Evolutionary conservation across 257 asterid genomes (phyloP).

Genomic region (Nyctanthes arbortristis): DNA sequence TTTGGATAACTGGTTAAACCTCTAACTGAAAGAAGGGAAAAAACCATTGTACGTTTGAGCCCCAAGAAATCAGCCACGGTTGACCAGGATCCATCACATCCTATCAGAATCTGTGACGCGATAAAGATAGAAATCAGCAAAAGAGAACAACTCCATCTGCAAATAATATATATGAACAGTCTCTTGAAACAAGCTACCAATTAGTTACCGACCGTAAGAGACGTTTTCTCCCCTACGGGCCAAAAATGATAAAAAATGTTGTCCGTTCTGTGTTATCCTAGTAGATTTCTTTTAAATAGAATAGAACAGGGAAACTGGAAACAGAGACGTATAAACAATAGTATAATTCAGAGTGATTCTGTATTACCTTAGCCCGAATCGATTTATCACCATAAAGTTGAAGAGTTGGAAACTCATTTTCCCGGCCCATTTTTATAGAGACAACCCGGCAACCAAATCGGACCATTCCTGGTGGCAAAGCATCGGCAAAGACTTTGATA

Average conservation of each 20-base stretch:
- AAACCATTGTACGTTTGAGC: conserved; percentile 24
- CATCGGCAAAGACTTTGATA: conserved; percentile 35
- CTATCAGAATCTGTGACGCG: conserved; percentile 35
- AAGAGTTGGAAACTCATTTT: conserved; percentile 27
- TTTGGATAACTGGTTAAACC: conserved; percentile 38
- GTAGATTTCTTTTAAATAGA: no score
- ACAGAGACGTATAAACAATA: no score
- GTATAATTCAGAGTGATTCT: background rate
- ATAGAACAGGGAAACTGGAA: no score
- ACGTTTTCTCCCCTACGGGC: no score
- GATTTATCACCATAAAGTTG: conserved; percentile 25
- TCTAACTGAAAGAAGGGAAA: conserved; percentile 23
- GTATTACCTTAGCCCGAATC: conserved; percentile 33
- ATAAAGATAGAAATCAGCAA: no score
- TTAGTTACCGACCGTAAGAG: no score
- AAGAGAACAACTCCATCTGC: no score
- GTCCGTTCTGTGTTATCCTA: no score
- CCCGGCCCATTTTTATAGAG: conserved; percentile 24
- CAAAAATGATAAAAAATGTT: no score
- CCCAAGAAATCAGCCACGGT: conserved; percentile 36
- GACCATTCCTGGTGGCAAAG: conserved; percentile 34
- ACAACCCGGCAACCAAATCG: conserved; percentile 31
- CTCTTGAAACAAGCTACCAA: no score
- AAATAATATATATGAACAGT: no score
- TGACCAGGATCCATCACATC: conserved; percentile 45